Evolutionary conservation across 2,329 filamentous ascomycete species (phyloP).

Genomic region (Passalora sequoiae): DNA sequence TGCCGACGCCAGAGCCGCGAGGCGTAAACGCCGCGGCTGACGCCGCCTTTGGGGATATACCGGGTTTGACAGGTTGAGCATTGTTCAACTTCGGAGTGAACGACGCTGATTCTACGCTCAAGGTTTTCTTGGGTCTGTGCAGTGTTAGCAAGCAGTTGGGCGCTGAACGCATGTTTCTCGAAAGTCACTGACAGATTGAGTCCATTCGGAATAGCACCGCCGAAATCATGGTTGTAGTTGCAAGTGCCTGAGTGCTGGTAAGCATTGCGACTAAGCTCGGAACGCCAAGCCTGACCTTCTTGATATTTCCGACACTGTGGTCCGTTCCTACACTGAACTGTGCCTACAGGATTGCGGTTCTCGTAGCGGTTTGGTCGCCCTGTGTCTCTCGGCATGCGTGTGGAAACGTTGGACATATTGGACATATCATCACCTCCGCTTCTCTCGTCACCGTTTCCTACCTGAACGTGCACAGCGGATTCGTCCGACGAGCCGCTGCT

Average conservation of each 20-base stretch:
- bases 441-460: too few species aligned
- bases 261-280: constrained; percentile 4
- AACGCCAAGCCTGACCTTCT: constrained; percentile 24
- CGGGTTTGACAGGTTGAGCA: constrained; percentile 55
- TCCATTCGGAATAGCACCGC: constrained; percentile 27
- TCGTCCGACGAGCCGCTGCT: too few species aligned
- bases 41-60: constrained; percentile 84
- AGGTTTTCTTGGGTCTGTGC: constrained; percentile 56
- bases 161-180: neutral
- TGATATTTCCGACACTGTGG: constrained; percentile 33
- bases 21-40: constrained; percentile 83
- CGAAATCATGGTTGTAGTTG: constrained; percentile 33
- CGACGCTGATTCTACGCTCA: constrained; percentile 94
- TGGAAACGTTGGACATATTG: constrained; percentile 29
- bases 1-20: constrained; percentile 44
- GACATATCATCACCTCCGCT: constrained; percentile 31
- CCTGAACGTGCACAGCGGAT: too few species aligned
- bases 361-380: constrained; percentile 27
- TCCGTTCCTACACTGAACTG: constrained; percentile 31
- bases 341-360: constrained; percentile 28
- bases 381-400: constrained; percentile 28
- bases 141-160: neutral
- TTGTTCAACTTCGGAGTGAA: constrained; percentile 56
- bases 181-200: constrained; percentile 21
- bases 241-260: constrained; percentile 28